Evolutionary conservation across 129 eudicot species (phyloP), one percentile per base, ranked within the genome.

Genomic region (Ambrosia artemisiifolia): DNA sequence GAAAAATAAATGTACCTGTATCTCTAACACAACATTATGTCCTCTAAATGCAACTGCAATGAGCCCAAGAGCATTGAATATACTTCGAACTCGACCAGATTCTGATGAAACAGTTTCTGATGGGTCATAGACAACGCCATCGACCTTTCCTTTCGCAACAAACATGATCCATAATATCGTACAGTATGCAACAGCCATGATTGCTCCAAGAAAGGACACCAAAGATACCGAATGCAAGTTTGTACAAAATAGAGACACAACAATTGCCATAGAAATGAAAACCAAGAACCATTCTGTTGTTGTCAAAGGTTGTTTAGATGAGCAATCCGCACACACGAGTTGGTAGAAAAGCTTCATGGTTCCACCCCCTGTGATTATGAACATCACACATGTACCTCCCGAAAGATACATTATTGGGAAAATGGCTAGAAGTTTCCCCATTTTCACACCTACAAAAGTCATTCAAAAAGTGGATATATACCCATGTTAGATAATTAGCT

Each of bases 1-100:
- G 43, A 38, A 38, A 38, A 38, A 9, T 38, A 70, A 36, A 57
- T 69, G 20, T 66, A 89, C 96, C 89, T 90, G 96, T 63, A 90
- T 90, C 70, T 90, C 96, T 28, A 90, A 75, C 48, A 90, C 86
- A 56, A 90, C 86, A 78, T 90, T 90, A 77, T 90, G 93, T 19
- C 96, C 96, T 85, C 96, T 78, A 53, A 90, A 90, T 11, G 85
- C 84, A 42, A 84, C 47, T 24, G 86, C 82, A 32, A 90, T 51
- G 67, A 75, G 28, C 53, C 86, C 96, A 20, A 90, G 46, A 10
- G 80, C 93, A 75, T 66, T 73, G 48, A 90, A 36, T 36, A 77
- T 69, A 51, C 69, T 69, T 9, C 79, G 81, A 65, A 84, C 6
- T 32, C 79, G 35, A 14, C 38, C 14, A 18, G 34, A 20, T 48